Evolutionary conservation across 2,329 filamentous ascomycete genomes (phyloP).

Genomic region (Curvularia hawaiiensis): DNA sequence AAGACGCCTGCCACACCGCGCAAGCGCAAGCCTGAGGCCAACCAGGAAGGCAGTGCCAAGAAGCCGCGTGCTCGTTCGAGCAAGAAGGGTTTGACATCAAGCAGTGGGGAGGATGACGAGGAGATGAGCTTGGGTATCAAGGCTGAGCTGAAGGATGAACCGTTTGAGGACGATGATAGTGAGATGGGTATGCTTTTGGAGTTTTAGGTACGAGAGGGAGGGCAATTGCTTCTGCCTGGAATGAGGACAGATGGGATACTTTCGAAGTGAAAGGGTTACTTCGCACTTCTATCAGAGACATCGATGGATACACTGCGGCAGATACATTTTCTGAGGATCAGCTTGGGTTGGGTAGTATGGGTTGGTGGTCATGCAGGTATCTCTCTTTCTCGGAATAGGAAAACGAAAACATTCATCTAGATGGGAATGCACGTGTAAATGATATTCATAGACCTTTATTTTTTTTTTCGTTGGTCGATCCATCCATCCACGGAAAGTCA

Average conservation of each 20-base stretch:
- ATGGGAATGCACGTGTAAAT: too few species aligned
- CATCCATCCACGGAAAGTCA: too few species aligned
- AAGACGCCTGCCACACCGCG: slow-evolving; percentile 15
- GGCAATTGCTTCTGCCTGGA: background rate
- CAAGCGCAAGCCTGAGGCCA: slow-evolving; percentile 29
- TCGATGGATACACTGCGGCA: too few species aligned
- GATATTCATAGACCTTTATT: too few species aligned
- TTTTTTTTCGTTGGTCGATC: too few species aligned
- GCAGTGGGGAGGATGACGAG: background rate
- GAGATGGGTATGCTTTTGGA: background rate
- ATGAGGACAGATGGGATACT: background rate
- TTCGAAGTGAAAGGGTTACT: too few species aligned
- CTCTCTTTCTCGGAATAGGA: too few species aligned
- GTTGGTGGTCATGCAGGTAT: too few species aligned
- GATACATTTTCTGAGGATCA: too few species aligned
- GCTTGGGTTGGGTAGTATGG: too few species aligned
- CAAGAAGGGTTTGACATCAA: slow-evolving; percentile 4
- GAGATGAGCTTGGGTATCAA: background rate
- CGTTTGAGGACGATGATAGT: background rate
- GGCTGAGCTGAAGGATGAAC: slow-evolving; percentile 2
- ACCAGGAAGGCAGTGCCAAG: slow-evolving; percentile 13
- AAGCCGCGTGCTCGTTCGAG: slow-evolving; percentile 2
- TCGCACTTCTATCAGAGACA: too few species aligned
- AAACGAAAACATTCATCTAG: too few species aligned
- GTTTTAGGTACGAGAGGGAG: background rate